A percentile compares a stretch with the other conserved stretches of the same genome.
Conservation (phyloP, 2,329 filamentous ascomycete genomes). For the Fusarium sp. region DNA sequence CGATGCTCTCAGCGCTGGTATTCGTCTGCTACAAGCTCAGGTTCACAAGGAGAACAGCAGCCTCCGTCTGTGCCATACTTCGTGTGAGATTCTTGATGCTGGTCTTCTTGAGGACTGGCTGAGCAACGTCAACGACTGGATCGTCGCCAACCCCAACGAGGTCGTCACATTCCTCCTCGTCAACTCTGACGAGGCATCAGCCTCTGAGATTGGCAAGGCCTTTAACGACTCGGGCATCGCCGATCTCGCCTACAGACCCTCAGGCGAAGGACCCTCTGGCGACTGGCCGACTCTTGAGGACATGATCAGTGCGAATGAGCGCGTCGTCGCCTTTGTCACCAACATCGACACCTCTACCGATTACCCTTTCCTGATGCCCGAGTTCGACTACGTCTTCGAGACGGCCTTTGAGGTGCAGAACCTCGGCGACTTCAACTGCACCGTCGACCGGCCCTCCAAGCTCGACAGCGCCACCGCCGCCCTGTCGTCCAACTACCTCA, state of each 20-base stretch:
- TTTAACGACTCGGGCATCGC: conserved; percentile 67
- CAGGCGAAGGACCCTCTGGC: conserved; percentile 50
- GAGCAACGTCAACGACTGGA: conserved; percentile 68
- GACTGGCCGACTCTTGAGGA: conserved; percentile 75
- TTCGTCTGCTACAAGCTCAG: conserved; percentile 75
- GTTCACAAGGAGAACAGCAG: conserved; percentile 67
- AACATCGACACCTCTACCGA: conserved; percentile 53
- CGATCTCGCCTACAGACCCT: conserved; percentile 66
- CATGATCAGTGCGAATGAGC: conserved; percentile 69
- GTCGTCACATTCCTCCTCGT: conserved; percentile 78
- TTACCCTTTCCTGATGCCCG: conserved; percentile 66
- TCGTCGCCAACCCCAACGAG: conserved; percentile 73
- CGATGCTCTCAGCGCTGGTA: conserved; percentile 71
- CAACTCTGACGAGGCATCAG: conserved; percentile 68
- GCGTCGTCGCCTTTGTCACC: conserved; percentile 74
- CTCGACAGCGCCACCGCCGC: conserved; percentile 61
- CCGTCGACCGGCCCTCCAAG: conserved; percentile 68
- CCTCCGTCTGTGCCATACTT: conserved; percentile 74
- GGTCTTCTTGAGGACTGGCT: conserved; percentile 72
- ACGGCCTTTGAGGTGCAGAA: conserved; percentile 71
- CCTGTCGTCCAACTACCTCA: conserved; percentile 65
- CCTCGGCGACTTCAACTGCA: conserved; percentile 74
- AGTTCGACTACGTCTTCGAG: conserved; percentile 75
- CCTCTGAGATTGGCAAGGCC: conserved; percentile 61
- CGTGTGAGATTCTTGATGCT: conserved; percentile 72